Evolutionary conservation across 2,329 filamentous ascomycete genomes (phyloP), one percentile per base, ranked within the genome.

Genomic region (Colletotrichum abscissum): DNA sequence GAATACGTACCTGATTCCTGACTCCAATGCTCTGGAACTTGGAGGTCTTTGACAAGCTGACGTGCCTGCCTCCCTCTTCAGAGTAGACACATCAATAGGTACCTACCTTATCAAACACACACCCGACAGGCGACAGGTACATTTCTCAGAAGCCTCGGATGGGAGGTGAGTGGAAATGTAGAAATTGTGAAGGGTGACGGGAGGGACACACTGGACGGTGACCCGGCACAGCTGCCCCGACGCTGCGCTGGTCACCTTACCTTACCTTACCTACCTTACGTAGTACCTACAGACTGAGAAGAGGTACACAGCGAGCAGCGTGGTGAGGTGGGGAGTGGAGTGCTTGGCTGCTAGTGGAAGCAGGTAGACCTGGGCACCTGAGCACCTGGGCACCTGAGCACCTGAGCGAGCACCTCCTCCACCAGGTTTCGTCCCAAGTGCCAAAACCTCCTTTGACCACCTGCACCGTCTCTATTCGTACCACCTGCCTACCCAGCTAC

Each of bases 361-460:
- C 16, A 42, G 24, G 24, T 24, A 26, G 54, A 28, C 22, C 54
- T 56, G 54, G 54, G 11, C 54, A 26, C 22, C 22, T 33, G 42
- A 62, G 63, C 64, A 72, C 56, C 69, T 57, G 46, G 54, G 11
- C 54, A 26, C 22, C 22, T 33, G 42, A 62, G 63, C 64, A 72
- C 56, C 69, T 57, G 46, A 56, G 56, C 67, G 46, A 56, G 56
- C 67, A 62, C 35, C 65, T 59, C 65, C 67, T 65, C 70, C 67
- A 65, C 71, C 71, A 73, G 26, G 71, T 73, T 73, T 71, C 67
- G 67, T 73, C 71, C 71, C 35, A 73, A 71, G 71, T 73, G 67
- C 35, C 71, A 65, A 73, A 73, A 63, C 71, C 70, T 71, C 71
- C 71, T 73, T 71, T 66, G 67, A 73, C 71, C 70, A 73, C 66